Evolutionary conservation across 176 grass and related monocot species (phyloP).

Genomic region (Canna indica): DNA sequence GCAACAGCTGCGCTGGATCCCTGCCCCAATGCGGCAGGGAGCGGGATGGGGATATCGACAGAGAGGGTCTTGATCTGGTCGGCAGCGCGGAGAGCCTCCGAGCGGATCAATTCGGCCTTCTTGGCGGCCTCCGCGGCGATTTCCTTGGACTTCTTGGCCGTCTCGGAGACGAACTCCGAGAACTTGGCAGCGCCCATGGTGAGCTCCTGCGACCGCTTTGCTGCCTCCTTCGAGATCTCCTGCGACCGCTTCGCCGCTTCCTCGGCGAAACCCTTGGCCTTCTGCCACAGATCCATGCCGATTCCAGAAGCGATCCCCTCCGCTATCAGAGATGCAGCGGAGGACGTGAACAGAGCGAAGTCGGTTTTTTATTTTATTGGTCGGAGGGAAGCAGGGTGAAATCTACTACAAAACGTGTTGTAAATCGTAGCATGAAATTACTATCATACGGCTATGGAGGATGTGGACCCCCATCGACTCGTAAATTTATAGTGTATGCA

Average conservation of each 20-base stretch:
- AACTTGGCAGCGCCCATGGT: slow-evolving; percentile 50
- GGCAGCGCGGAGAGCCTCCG: slow-evolving; percentile 30
- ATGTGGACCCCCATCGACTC: too few species aligned
- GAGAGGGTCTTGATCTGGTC: slow-evolving; percentile 90
- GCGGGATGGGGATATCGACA: slow-evolving; percentile 58
- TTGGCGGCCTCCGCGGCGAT: slow-evolving; percentile 86
- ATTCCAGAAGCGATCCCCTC: neutral
- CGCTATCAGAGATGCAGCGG: neutral
- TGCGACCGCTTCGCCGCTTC: too few species aligned
- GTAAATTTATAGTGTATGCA: too few species aligned
- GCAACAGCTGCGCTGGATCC: slow-evolving; percentile 15
- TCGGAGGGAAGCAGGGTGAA: too few species aligned
- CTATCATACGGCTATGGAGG: too few species aligned
- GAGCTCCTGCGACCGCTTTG: slow-evolving; percentile 61
- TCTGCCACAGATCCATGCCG: slow-evolving; percentile 89
- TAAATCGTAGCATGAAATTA: too few species aligned
- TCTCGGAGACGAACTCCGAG: slow-evolving; percentile 86
- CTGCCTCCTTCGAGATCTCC: slow-evolving; percentile 54
- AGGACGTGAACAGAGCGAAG: neutral
- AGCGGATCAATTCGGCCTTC: slow-evolving; percentile 68
- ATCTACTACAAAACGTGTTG: too few species aligned
- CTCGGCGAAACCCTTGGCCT: slow-evolving; percentile 65
- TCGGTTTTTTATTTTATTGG: too few species aligned
- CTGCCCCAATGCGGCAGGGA: slow-evolving; percentile 20
- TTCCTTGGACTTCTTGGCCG: slow-evolving; percentile 75